These are phyloP conservation scores for Chalaropsis ovoidea DNA, from an alignment of 2,329 filamentous ascomycete species.

Conservation along the genomic window DNA sequence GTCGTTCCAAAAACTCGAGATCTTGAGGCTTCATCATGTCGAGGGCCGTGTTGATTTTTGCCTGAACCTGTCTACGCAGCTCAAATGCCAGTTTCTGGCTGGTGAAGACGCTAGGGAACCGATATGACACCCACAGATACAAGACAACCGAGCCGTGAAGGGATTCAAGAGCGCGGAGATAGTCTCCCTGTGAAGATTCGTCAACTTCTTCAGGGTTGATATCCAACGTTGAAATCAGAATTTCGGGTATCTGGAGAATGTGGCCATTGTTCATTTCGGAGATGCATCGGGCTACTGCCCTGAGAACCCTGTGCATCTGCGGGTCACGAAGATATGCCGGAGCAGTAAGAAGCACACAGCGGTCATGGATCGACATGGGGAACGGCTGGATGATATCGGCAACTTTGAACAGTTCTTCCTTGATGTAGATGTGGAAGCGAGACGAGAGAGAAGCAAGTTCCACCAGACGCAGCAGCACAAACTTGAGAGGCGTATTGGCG, in stretches of 20 bases:
- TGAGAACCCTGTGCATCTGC: conserved; percentile 42
- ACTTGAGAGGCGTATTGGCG: conserved; percentile 67
- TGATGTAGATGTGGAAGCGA: conserved; percentile 57
- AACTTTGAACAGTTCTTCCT: conserved; percentile 49
- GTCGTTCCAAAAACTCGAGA: conserved; percentile 29
- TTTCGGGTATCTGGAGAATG: conserved; percentile 57
- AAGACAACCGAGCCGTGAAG: conserved; percentile 74
- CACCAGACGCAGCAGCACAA: conserved; percentile 65
- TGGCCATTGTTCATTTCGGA: conserved; percentile 56
- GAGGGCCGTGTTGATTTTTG: conserved; percentile 48
- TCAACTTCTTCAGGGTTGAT: conserved; percentile 38
- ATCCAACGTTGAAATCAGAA: conserved; percentile 68
- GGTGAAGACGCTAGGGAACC: conserved; percentile 69
- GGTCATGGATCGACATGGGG: conserved; percentile 59
- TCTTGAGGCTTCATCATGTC: conserved; percentile 43
- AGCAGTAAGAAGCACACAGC: conserved; percentile 47
- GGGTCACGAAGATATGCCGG: conserved; percentile 51
- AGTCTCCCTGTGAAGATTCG: conserved; percentile 38
- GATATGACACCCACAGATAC: conserved; percentile 89
- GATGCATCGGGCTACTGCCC: conserved; percentile 58
- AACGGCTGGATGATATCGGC: conserved; percentile 67
- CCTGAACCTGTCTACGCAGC: conserved; percentile 66
- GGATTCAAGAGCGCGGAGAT: conserved; percentile 59
- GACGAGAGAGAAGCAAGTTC: conserved; percentile 55
- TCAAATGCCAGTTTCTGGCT: conserved; percentile 68